Percentiles rank a stretch among this genome's conserved stretches.
Conservation (phyloP, 78 protist species). For the Monosiga brevicollis region DNA sequence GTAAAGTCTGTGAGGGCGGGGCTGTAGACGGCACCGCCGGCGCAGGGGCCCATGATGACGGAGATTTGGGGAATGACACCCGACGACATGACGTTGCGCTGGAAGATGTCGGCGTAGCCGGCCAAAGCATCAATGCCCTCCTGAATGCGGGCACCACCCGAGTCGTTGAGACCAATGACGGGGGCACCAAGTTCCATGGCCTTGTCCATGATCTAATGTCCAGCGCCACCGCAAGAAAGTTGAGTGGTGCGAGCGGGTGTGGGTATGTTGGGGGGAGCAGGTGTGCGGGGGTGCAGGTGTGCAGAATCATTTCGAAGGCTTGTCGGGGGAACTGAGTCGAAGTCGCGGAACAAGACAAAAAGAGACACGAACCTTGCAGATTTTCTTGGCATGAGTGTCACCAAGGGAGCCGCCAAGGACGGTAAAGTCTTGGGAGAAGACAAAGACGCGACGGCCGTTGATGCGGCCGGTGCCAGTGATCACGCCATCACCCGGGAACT, state of each 20-base stretch:
- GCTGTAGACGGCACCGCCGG: conserved; percentile 90
- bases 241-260: no score
- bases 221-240: no score
- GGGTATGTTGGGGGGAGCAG: no score
- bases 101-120: conserved; percentile 86
- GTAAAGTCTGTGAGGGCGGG: conserved; percentile 95
- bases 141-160: conserved; percentile 86
- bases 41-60: conserved; percentile 96
- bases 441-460: conserved; percentile 86
- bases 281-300: neutral
- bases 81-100: conserved; percentile 81
- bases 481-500: conserved; percentile 88
- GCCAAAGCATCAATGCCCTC: conserved; percentile 95
- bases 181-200: conserved; percentile 93
- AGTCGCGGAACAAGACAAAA: no score
- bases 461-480: conserved; percentile 89
- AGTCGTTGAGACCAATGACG: conserved; percentile 93
- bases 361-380: conserved; percentile 72
- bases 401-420: conserved; percentile 93
- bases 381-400: conserved; percentile 91
- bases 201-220: conserved; percentile 83
- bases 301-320: no score
- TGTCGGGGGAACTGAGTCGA: no score
- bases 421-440: conserved; percentile 92
- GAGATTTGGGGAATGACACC: conserved; percentile 95